These are phyloP conservation scores for Cryphonectria naterciae DNA, from an alignment of 2,329 filamentous ascomycete genomes.

Conservation along the genomic window DNA sequence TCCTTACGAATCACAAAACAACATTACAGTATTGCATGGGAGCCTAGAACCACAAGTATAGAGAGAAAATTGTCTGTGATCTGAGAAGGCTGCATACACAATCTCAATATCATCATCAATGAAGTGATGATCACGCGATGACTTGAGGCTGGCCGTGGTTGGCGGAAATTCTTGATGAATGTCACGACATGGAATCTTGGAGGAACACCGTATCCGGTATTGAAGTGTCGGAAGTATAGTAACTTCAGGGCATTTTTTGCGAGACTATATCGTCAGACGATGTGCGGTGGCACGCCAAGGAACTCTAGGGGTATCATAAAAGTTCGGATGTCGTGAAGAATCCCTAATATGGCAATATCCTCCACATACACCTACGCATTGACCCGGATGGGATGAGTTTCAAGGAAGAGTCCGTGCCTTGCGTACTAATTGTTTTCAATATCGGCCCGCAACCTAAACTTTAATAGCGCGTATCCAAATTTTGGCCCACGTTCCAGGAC, in stretches of 20 bases:
- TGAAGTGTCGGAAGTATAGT: neutral
- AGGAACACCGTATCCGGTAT: neutral
- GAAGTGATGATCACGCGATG: neutral
- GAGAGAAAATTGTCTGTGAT: neutral
- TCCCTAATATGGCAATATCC: neutral
- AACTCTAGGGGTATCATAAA: neutral
- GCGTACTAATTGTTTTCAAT: neutral
- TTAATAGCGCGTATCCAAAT: neutral
- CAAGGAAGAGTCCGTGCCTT: neutral
- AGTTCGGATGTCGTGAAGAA: neutral
- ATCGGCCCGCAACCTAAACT: neutral
- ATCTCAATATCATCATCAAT: neutral
- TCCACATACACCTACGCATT: neutral
- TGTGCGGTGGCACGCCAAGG: neutral
- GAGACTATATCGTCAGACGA: neutral
- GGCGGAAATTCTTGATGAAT: neutral
- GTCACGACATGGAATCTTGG: too few species aligned
- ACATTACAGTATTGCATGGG: neutral
- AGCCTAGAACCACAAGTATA: neutral
- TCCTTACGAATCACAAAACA: neutral
- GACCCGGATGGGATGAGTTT: neutral
- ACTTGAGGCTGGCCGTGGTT: neutral
- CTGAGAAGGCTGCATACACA: neutral
- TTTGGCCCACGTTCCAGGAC: neutral
- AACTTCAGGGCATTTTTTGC: neutral